Evolutionary conservation across 2,329 filamentous ascomycete species (phyloP).

Genomic region (Zopfia rhizophila): DNA sequence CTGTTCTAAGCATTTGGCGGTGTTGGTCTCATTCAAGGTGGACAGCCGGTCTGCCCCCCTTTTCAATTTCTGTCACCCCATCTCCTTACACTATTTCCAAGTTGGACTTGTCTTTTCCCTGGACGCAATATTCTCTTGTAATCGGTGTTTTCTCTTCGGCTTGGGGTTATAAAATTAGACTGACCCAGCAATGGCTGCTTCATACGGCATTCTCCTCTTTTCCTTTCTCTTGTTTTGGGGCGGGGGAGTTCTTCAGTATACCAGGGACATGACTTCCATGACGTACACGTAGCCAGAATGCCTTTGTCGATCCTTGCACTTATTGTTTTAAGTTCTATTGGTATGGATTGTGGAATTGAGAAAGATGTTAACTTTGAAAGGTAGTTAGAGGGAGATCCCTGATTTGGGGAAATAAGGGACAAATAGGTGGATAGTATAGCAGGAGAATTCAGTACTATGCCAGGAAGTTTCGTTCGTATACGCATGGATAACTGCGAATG

Average conservation of each 20-base stretch:
- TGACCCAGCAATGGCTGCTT: slow-evolving; percentile 18
- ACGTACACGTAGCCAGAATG: slow-evolving; percentile 40
- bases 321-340: too few species aligned
- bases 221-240: slow-evolving; percentile 15
- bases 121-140: slow-evolving; percentile 27
- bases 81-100: background rate
- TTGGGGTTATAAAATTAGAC: slow-evolving; percentile 24
- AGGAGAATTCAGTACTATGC: too few species aligned
- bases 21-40: slow-evolving; percentile 20
- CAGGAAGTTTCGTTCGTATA: too few species aligned
- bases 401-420: too few species aligned
- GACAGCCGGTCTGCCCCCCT: slow-evolving; percentile 11
- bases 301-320: too few species aligned
- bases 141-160: too few species aligned
- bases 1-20: slow-evolving; percentile 26
- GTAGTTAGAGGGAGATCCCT: too few species aligned
- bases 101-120: background rate
- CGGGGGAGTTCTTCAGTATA: slow-evolving; percentile 24
- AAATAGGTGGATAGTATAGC: too few species aligned
- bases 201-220: slow-evolving; percentile 13
- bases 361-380: too few species aligned
- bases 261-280: slow-evolving; percentile 35
- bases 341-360: too few species aligned
- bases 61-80: slow-evolving; percentile 1
- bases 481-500: too few species aligned